phyloP scores from a whole-genome alignment of 164 flowering plant species.

The Stephania yunnanensis region DNA sequence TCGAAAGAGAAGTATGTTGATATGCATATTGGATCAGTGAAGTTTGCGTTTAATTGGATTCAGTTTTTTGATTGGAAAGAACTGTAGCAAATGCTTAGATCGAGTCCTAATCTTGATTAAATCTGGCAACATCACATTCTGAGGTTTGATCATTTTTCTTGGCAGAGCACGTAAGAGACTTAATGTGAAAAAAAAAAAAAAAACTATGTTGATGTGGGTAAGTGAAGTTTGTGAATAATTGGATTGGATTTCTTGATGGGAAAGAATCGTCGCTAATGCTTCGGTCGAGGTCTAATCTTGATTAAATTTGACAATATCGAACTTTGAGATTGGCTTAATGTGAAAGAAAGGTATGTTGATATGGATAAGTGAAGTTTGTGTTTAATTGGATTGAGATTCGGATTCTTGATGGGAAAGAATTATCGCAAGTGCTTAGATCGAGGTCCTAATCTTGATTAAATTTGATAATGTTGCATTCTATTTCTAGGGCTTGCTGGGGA shows the following conservation, averaged over 20 bases:
- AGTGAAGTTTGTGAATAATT: no score
- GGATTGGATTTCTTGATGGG: no score
- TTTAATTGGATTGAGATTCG: no score
- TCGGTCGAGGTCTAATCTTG: neutral
- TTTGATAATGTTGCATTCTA: neutral
- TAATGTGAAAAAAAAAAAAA: no score
- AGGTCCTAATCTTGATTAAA: no score
- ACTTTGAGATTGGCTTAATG: neutral
- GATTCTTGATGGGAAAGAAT: neutral
- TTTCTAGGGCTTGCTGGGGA: slow-evolving; percentile 45
- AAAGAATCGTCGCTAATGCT: no score
- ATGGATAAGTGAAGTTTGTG: neutral
- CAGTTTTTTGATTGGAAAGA: no score
- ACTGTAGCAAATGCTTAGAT: no score
- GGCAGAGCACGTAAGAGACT: neutral
- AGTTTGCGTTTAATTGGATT: neutral
- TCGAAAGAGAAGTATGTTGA: neutral
- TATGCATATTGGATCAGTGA: neutral
- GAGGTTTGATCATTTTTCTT: neutral
- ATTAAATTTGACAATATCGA: neutral
- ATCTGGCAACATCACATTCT: neutral
- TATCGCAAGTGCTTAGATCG: neutral
- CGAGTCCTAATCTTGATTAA: no score
- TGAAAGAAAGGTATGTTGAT: neutral
- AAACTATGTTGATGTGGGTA: no score